phyloP scores from a whole-genome alignment of 164 flowering plant species.

The grape (Vitis vinifera) region ASM3070453v1 NC_081815.1:5480001-5480500 shows the following conservation, averaged over 20 bases:
- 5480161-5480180: slow-evolving; percentile 80
- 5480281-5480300: neutral
- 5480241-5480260: neutral
- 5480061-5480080: neutral
- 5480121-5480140: slow-evolving; percentile 52
- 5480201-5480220: neutral
- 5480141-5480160: slow-evolving; percentile 81
- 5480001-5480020: slow-evolving; percentile 66
- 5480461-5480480: neutral
- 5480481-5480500: neutral
- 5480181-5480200: slow-evolving; percentile 84
- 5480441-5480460: slow-evolving; percentile 2
- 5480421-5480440: slow-evolving; percentile 84
- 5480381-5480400: slow-evolving; percentile 95
- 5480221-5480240: slow-evolving; percentile 2
- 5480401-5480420: slow-evolving; percentile 82
- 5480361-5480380: slow-evolving; percentile 79
- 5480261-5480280: neutral
- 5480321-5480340: neutral
- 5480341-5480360: slow-evolving; percentile 78
- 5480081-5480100: neutral
- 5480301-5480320: neutral
- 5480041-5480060: neutral
- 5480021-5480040: neutral
- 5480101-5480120: neutral